Base-by-base conservation (phyloP, 1,284 basidiomycete genomes). In the Puccinia triticina region DNA sequence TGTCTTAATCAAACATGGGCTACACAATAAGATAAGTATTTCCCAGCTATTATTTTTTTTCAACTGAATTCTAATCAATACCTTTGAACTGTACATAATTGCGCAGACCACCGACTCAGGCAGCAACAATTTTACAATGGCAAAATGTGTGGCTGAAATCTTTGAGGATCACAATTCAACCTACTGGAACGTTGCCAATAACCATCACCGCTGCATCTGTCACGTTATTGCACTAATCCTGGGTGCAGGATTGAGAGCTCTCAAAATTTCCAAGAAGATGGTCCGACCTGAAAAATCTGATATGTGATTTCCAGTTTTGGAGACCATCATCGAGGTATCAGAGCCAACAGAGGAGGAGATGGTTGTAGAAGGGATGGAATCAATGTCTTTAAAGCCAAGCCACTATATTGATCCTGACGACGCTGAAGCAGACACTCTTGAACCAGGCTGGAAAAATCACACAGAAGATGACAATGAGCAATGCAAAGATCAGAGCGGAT, bases 171-270 rank as follows among this genome's bases (percentile, higher is more conserved):
- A 21, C 40, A 34, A 67, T 29, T 43, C 14, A 18, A 67, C 32
- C 3, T 2, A 40, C 4, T 59, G 57, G 57, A 34, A 67, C 40
- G 64, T 67, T 21, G n/a, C 37, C 23, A 37, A 40, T 18, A 67
- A 67, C 34, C 64, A 67, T 46, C 64, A 67, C 40, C 23, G 64
- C 7, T 67, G 64, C 26, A 67, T 67, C 23, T 43, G 18, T 18
- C 37, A 37, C 40, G 40, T 67, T n/a, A n/a, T n/a, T n/a, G n/a
- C n/a, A n/a, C n/a, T n/a, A n/a, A n/a, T n/a, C n/a, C n/a, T n/a
- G n/a, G 18, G 21, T 67, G 64, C 64, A 14, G 64, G 64, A 37
- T 67, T 67, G 29, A 67, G 21, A n/a, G 64, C 64, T 21, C 64
- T 67, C 26, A 67, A 67, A 7, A 32, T 67, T 23, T 67, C 64